Evolutionary conservation across 495 filamentous ascomycete species (phyloP).

Genomic region (Lophiostoma macrostomum): DNA sequence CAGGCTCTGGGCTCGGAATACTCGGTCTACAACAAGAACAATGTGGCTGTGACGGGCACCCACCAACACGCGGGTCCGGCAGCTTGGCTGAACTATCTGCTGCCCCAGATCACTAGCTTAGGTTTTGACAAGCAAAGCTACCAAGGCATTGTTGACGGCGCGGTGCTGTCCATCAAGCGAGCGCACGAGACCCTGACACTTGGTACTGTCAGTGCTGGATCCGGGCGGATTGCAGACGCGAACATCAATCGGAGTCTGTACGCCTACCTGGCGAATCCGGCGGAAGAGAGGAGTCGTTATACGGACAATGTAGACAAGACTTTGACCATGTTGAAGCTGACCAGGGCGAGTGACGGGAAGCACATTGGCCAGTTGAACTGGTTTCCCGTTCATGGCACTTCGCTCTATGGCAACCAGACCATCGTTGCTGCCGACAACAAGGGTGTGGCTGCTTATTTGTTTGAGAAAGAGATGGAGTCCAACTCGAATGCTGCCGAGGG

Average conservation of each 20-base stretch:
- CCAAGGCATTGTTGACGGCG: constrained; percentile 84
- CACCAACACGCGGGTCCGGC: constrained; percentile 92
- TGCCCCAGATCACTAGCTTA: constrained; percentile 88
- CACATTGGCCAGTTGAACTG: constrained; percentile 80
- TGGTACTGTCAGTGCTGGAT: constrained; percentile 70
- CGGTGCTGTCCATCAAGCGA: constrained; percentile 72
- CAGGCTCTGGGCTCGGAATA: constrained; percentile 64
- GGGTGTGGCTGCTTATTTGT: constrained; percentile 82
- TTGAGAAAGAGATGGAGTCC: constrained; percentile 67
- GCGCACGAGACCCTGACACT: constrained; percentile 73
- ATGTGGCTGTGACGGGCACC: constrained; percentile 87
- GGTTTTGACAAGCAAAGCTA: constrained; percentile 91
- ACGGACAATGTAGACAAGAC: constrained; percentile 79
- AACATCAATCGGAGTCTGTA: constrained; percentile 90
- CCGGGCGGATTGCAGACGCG: constrained; percentile 70
- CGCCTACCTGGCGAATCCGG: constrained; percentile 87
- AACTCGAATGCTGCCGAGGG: constrained; percentile 48
- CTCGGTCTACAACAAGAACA: constrained; percentile 71
- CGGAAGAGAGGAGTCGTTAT: constrained; percentile 71
- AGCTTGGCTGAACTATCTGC: constrained; percentile 92
- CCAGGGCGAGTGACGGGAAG: constrained; percentile 66
- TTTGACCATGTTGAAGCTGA: constrained; percentile 79
- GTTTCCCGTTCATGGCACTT: constrained; percentile 94
- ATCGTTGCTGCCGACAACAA: constrained; percentile 94
- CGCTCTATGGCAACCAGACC: constrained; percentile 89